These are phyloP conservation scores for Ophiostoma angusticollis DNA, from an alignment of 2,329 filamentous ascomycete genomes.

Conservation along the genomic window DNA sequence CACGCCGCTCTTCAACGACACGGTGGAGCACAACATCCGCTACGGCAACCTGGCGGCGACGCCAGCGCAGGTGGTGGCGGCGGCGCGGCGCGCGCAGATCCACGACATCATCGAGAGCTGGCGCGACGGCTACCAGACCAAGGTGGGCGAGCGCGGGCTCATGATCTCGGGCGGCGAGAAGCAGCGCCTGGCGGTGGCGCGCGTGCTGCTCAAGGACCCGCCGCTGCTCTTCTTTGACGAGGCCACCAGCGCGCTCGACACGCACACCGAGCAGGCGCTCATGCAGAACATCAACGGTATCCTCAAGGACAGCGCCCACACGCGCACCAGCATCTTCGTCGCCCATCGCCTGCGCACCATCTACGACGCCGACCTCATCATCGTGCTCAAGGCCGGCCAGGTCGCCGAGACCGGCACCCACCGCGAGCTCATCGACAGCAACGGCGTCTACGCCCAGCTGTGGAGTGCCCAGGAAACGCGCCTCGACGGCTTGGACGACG, in stretches of 20 bases:
- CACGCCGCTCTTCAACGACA: conserved; percentile 93
- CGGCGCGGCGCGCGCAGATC: conserved; percentile 71
- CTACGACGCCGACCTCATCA: conserved; percentile 84
- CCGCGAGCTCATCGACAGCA: conserved; percentile 62
- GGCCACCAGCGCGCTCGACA: conserved; percentile 18
- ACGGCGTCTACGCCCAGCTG: conserved; percentile 73
- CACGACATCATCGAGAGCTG: conserved; percentile 70
- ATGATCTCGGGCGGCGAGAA: conserved; percentile 41
- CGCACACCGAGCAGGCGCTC: conserved; percentile 75
- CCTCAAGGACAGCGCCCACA: conserved; percentile 73
- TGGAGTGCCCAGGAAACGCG: conserved; percentile 46
- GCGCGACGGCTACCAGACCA: conserved; percentile 80
- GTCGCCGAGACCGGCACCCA: conserved; percentile 90
- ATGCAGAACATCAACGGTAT: conserved; percentile 90
- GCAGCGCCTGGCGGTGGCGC: conserved; percentile 39
- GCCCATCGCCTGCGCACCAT: conserved; percentile 88
- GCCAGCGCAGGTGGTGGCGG: conserved; percentile 58
- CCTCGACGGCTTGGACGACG: conserved; percentile 10
- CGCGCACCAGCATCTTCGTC: conserved; percentile 84
- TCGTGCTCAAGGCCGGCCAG: conserved; percentile 70
- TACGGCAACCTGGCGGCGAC: conserved; percentile 71
- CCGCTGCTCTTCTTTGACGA: conserved; percentile 25
- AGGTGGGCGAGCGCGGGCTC: conserved; percentile 47
- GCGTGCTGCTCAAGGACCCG: conserved; percentile 25
- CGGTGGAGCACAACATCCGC: conserved; percentile 87